These are phyloP conservation scores for Phytophthora palmivora DNA, from an alignment of 352 stramenopile species.

Conservation along the genomic window DNA sequence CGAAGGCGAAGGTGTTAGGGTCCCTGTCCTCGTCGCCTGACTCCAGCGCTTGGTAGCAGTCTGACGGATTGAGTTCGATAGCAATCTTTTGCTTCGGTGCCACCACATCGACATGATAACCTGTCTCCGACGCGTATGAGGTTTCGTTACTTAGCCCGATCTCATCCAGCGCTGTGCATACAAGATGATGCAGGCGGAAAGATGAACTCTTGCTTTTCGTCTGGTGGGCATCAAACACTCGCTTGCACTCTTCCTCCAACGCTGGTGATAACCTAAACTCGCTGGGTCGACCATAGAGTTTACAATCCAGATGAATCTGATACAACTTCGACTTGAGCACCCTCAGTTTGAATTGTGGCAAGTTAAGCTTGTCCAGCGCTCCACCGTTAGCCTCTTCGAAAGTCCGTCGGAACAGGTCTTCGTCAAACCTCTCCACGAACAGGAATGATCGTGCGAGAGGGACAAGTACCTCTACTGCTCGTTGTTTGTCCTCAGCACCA, in stretches of 20 bases:
- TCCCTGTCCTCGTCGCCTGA: conserved; percentile 41
- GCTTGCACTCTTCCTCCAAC: conserved; percentile 47
- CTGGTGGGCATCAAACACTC: conserved; percentile 55
- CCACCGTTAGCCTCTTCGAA: conserved; percentile 57
- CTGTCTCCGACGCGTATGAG: conserved; percentile 37
- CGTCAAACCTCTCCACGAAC: conserved; percentile 64
- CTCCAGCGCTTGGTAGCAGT: conserved; percentile 58
- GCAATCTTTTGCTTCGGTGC: conserved; percentile 58
- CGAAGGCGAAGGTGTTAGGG: conserved; percentile 56
- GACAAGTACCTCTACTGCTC: conserved; percentile 42
- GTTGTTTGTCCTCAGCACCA: conserved; percentile 28
- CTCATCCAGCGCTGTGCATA: conserved; percentile 60
- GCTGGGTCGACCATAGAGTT: conserved; percentile 34
- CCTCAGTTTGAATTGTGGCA: conserved; percentile 42
- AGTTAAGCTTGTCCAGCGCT: conserved; percentile 42
- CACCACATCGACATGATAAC: conserved; percentile 70
- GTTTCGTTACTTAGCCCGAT: conserved; percentile 55
- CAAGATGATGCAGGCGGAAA: conserved; percentile 65
- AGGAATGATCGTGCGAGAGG: conserved; percentile 58
- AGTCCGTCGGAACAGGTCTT: conserved; percentile 47
- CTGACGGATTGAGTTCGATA: conserved; percentile 68
- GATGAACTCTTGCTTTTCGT: conserved; percentile 60
- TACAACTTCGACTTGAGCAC: conserved; percentile 64
- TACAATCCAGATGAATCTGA: conserved; percentile 71
- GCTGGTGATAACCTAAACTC: conserved; percentile 45